phyloP scores from a whole-genome alignment of 441 rosid species.

The Croton laevigatus region DNA sequence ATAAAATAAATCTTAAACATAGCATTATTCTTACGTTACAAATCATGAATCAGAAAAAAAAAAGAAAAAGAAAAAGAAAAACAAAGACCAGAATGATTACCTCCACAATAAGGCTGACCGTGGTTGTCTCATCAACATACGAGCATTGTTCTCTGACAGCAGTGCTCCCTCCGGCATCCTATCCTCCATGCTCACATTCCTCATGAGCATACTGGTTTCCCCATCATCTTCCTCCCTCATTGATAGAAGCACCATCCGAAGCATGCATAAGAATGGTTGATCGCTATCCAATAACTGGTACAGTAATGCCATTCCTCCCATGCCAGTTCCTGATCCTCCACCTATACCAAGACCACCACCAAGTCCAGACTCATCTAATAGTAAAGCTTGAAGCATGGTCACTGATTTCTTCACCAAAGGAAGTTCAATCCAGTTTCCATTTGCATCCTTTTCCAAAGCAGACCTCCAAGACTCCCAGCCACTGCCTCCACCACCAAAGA shows the following conservation, averaged over 20 bases:
- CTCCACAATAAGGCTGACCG: conserved; percentile 96
- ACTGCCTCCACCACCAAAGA: conserved; percentile 94
- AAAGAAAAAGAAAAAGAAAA: background rate
- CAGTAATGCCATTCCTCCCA: conserved; percentile 99
- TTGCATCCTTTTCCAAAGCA: conserved; percentile 85
- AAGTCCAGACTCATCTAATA: conserved; percentile 95
- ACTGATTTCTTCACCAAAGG: conserved; percentile 94
- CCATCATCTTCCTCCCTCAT: conserved; percentile 98
- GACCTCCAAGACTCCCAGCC: conserved; percentile 90
- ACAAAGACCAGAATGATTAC: conserved; percentile 34
- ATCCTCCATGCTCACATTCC: conserved; percentile 57
- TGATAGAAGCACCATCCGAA: conserved; percentile 97
- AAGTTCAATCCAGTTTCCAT: conserved; percentile 98
- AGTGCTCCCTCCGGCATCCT: conserved; percentile 43
- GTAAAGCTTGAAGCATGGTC: conserved; percentile 95
- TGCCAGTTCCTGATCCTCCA: conserved; percentile 99
- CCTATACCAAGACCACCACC: conserved; percentile 99
- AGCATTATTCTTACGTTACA: too few species aligned
- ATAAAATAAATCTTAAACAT: background rate
- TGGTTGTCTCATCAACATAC: conserved; percentile 61
- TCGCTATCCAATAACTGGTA: conserved; percentile 98
- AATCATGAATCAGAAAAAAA: too few species aligned
- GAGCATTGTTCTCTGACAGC: conserved; percentile 52
- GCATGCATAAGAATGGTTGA: conserved; percentile 99
- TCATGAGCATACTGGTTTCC: conserved; percentile 73